phyloP scores from a whole-genome alignment of 75 land plant genomes.

The Picea sitchensis region DNA sequence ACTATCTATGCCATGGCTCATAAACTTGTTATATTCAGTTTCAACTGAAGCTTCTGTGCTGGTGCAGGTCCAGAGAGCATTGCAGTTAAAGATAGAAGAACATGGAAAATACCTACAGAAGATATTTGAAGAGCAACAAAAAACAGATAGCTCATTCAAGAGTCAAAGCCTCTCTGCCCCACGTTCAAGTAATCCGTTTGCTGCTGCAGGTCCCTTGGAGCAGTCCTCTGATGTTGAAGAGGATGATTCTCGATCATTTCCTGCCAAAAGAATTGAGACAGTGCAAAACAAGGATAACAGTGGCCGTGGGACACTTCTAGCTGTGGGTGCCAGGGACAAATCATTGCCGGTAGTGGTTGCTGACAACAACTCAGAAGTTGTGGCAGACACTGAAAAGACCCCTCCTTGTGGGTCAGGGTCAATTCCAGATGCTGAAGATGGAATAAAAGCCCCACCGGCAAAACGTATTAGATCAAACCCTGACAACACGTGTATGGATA shows the following conservation, averaged over 20 bases:
- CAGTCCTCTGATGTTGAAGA: constrained; percentile 1
- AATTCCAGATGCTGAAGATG: not conserved
- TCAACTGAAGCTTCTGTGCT: not conserved
- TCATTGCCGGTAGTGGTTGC: not conserved
- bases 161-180: not conserved
- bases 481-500: not conserved
- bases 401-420: not conserved
- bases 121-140: constrained; percentile 38
- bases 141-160: constrained; percentile 13
- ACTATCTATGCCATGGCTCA: not conserved
- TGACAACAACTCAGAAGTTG: not conserved
- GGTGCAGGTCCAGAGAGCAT: constrained; percentile 31
- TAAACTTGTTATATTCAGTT: constrained; percentile 5
- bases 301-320: not conserved
- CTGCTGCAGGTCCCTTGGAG: not conserved
- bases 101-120: constrained; percentile 38
- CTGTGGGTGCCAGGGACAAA: not conserved
- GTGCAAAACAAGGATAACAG: not conserved
- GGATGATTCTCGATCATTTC: not conserved
- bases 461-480: not conserved
- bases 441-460: not conserved
- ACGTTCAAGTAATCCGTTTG: not conserved
- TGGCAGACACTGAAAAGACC: not conserved
- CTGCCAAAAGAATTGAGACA: not conserved
- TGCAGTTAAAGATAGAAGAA: constrained; percentile 46